Conservation (phyloP, 78 protist species). For the Speleostelium caveatum region DNA sequence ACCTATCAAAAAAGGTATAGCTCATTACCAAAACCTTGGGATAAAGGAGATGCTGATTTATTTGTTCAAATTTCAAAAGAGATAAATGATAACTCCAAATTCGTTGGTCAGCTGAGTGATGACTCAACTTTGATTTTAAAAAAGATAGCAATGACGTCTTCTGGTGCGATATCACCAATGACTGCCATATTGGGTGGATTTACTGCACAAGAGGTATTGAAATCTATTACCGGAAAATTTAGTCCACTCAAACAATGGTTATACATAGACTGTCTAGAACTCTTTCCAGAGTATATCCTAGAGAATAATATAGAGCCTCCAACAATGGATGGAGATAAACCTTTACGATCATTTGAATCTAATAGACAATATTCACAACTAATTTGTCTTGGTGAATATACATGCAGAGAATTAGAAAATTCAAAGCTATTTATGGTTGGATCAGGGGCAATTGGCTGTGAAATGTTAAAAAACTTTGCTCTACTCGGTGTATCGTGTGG, state of each 20-base stretch:
- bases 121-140: conserved; percentile 47
- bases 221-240: conserved; percentile 97
- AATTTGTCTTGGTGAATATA: conserved; percentile 43
- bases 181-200: conserved; percentile 89
- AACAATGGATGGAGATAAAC: background rate
- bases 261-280: conserved; percentile 62
- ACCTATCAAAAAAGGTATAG: conserved; percentile 24
- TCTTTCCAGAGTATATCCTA: background rate
- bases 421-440: conserved; percentile 94
- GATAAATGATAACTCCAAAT: background rate
- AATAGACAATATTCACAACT: conserved; percentile 49
- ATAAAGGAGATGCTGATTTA: conserved; percentile 53
- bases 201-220: conserved; percentile 96
- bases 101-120: background rate
- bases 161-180: conserved; percentile 89
- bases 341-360: too few species aligned
- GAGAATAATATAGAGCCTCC: too few species aligned
- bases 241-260: conserved; percentile 95
- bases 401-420: conserved; percentile 27
- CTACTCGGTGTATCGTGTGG: conserved; percentile 95
- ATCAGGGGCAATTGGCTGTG: conserved; percentile 99
- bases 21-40: conserved; percentile 80
- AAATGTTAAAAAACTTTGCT: conserved; percentile 95
- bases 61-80: conserved; percentile 20
- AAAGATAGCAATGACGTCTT: conserved; percentile 51